Conservation (phyloP, 164 flowering plant species). For the Sextonia rubra region DNA sequence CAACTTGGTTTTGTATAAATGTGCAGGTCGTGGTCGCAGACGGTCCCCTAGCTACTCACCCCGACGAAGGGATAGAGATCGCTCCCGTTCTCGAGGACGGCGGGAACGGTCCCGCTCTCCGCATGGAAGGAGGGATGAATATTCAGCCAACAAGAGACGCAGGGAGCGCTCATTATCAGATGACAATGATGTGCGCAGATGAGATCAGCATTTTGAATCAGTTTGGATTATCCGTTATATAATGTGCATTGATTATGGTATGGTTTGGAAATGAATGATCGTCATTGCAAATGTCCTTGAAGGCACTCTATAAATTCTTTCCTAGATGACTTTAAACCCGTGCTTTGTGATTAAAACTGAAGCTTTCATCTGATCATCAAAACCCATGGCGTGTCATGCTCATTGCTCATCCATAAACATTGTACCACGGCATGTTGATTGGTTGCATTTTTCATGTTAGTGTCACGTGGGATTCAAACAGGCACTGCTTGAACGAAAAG, state of each 20-base stretch:
- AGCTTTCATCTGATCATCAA: no score
- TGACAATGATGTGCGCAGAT: constrained; percentile 19
- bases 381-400: no score
- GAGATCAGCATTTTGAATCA: background rate
- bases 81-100: constrained; percentile 28
- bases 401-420: no score
- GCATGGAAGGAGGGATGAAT: constrained; percentile 28
- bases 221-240: background rate
- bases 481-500: no score
- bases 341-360: no score
- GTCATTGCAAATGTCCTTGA: no score
- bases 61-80: constrained; percentile 31
- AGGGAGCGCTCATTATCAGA: constrained; percentile 36
- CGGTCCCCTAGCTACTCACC: constrained; percentile 51
- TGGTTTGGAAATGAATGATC: background rate
- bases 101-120: constrained; percentile 47
- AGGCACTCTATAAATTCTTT: no score
- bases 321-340: no score
- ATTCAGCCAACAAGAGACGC: constrained; percentile 27
- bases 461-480: no score
- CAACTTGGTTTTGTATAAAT: background rate
- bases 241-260: background rate
- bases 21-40: constrained; percentile 40
- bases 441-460: no score
- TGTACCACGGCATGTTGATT: no score